Conservation (phyloP, 2,329 filamentous ascomycete species). For the Apiospora pterosperma region DNA sequence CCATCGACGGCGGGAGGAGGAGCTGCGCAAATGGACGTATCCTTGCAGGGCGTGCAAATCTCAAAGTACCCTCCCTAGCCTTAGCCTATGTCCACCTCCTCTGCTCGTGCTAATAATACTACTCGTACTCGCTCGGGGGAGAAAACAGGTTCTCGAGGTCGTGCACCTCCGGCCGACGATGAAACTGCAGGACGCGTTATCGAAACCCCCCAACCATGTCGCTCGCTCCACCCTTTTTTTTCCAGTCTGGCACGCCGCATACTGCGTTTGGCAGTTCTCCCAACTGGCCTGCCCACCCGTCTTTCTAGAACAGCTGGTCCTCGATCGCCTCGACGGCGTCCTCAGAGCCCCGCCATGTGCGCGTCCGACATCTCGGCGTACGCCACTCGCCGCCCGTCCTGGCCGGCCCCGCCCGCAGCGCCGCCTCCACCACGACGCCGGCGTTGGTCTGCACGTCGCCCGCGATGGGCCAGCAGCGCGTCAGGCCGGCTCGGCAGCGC, state of each 20-base stretch:
- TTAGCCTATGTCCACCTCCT: too few relatives aligned
- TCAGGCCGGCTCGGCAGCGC: constrained; percentile 7
- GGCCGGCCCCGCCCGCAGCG: constrained; percentile 7
- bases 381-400: not conserved
- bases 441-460: constrained; percentile 8
- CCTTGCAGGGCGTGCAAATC: too few relatives aligned
- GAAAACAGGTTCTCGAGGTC: not conserved
- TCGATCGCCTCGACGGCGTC: constrained; percentile 1
- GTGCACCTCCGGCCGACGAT: not conserved
- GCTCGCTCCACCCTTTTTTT: not conserved
- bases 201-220: not conserved
- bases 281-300: too few relatives aligned
- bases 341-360: constrained; percentile 3
- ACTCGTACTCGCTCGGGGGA: too few relatives aligned
- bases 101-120: too few relatives aligned
- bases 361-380: constrained; percentile 8
- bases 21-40: too few relatives aligned
- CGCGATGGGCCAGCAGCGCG: constrained; percentile 8
- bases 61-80: too few relatives aligned
- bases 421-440: constrained; percentile 8
- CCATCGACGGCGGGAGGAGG: too few relatives aligned
- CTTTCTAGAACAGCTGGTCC: not conserved
- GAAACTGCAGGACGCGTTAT: constrained; percentile 1
- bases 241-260: not conserved
- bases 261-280: too few relatives aligned